Base-by-base conservation (phyloP, 441 rosid species). In the Flueggea neowawraea region DNA sequence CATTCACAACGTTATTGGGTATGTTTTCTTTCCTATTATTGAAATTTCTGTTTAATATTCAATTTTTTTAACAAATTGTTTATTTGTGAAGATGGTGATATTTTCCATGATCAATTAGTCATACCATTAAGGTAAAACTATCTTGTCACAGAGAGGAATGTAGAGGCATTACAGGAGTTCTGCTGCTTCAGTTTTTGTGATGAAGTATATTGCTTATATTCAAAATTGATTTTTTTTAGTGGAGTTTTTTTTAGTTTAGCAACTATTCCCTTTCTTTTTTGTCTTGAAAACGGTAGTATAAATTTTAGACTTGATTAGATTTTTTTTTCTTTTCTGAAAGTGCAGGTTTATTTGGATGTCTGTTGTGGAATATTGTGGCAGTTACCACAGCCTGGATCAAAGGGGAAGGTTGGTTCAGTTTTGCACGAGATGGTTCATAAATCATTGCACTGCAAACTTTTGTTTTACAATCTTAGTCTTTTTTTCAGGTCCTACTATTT, bases 1-100 rank as follows among this genome's bases (percentile, higher is more conserved):
- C 99, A 57, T 95, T 95, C 79, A 88, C 96, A 57, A 92, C 99
- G 64, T 81, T 75, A 69, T 71, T 95, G 80, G 99, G 98, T 90
- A 77, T 65, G 88, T 68, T 50, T 44, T 33, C 50, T 60, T 65
- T 61, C 61, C 54, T 17, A 49, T 45, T 33, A 58, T 58, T 51
- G 47, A 33, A 41, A 53, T 10, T 60, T 36, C 28, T 17, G 36
- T 50, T 61, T 6, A 55, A 39, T 10, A 1, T 6, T 39, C 31
- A 43, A 33, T 5, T 36, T 36, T 36, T 36, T 47, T 12, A 47
- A 47, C 4, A 2, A 1, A 17, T 51, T 51, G 33, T 22, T 15
- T 31, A 9, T 3, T 32, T 54, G 32, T 14, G 32, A 17, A 28
- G 28, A 22, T 22, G 28, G 28, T 22, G 28, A 22, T 22, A 22